phyloP scores from a whole-genome alignment of 805 yeast species.

The Starmera caribaea region DNA sequence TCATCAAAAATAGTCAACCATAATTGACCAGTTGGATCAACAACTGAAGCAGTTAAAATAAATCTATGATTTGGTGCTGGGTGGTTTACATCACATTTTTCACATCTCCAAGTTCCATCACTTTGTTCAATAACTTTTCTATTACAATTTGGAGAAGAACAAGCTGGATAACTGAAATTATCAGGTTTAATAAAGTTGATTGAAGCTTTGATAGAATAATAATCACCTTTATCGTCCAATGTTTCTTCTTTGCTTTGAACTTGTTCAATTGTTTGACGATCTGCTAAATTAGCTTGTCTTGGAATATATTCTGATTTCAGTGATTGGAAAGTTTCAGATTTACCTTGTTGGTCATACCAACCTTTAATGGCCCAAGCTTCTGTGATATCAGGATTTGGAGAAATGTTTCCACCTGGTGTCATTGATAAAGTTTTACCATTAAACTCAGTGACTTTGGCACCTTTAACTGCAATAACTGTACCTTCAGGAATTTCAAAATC shows the following conservation, averaged over 20 bases:
- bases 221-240: slow-evolving; percentile 69
- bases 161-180: slow-evolving; percentile 83
- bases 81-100: slow-evolving; percentile 69
- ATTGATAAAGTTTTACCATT: slow-evolving; percentile 78
- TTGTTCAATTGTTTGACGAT: slow-evolving; percentile 56
- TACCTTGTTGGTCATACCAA: slow-evolving; percentile 86
- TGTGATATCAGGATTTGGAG: slow-evolving; percentile 78
- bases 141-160: slow-evolving; percentile 67
- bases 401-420: slow-evolving; percentile 66
- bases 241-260: slow-evolving; percentile 66
- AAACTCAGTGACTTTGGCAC: slow-evolving; percentile 81
- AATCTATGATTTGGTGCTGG: slow-evolving; percentile 71
- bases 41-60: slow-evolving; percentile 63
- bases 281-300: slow-evolving; percentile 33
- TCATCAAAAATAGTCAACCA: slow-evolving; percentile 88
- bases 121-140: slow-evolving; percentile 72
- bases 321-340: slow-evolving; percentile 47
- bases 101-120: slow-evolving; percentile 86
- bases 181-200: slow-evolving; percentile 64
- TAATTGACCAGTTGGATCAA: slow-evolving; percentile 73
- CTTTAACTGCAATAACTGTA: slow-evolving; percentile 85
- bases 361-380: slow-evolving; percentile 87
- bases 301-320: slow-evolving; percentile 43
- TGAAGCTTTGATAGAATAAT: slow-evolving; percentile 65
- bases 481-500: slow-evolving; percentile 69